Base-by-base conservation (phyloP, 768 basidiomycete genomes). In the Hydnomerulius pinastri region DNA sequence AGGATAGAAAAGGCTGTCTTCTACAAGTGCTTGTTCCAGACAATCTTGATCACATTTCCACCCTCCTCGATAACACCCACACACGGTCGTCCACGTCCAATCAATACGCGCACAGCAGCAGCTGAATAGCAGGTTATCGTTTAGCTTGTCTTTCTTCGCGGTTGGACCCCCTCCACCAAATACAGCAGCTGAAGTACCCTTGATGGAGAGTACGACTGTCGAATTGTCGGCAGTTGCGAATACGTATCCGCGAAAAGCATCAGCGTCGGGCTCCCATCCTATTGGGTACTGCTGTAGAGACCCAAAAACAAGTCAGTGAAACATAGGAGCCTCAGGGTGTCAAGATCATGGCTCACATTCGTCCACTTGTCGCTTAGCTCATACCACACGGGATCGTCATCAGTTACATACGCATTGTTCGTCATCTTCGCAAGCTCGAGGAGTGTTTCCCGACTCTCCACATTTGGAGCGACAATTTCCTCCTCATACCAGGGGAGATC, bases 31-130 rank as follows among this genome's bases (percentile, higher is more conserved):
- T 12, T 78, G 64, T 66, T 90, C 89, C 48, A 97, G 54, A 64
- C 95, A 98, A 21, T 77, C 73, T 61, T 84, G 77, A 59, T 91
- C 81, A 68, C 95, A 98, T 60, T 85, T 86, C 80, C 84, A 87
- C 5, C 86, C 85, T 8, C 85, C 79, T 45, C 79, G 75, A 68
- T 88, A 87, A 67, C 96, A 98, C 49, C 83, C 90, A 69, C 96
- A 98, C 17, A 98, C 95, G 0, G 91, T 82, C 39, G 87, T 83
- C 96, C 96, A 98, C 15, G 90, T 83, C 85, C 91, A 96, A 62
- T 91, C 92, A 24, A 97, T 80, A 15, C 83, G 74, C 0, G 96
- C 96, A 67, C 96, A 98, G 69, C 96, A 98, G 64, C 96, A 98
- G 54, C 86, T 88, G 68, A 96, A 96, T 50, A 98, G 70, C 6